Evolutionary conservation across 2,329 filamentous ascomycete genomes (phyloP).

Genomic region (Knoxdaviesia proteae): DNA sequence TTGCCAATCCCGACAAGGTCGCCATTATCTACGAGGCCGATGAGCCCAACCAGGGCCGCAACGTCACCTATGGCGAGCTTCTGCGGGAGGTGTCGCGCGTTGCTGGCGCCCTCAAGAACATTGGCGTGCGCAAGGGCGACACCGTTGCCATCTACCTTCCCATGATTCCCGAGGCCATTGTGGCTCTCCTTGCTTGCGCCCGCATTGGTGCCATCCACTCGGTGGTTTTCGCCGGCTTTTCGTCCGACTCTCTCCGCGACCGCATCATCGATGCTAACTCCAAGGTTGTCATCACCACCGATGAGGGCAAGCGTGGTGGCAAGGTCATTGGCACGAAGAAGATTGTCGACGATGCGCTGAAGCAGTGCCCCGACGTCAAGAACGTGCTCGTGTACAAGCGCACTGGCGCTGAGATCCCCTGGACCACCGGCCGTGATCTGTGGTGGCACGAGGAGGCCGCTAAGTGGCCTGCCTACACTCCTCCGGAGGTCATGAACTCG

Average conservation of each 20-base stretch:
- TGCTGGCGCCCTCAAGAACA: slow-evolving; percentile 75
- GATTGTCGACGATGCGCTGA: slow-evolving; percentile 93
- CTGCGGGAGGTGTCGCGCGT: slow-evolving; percentile 77
- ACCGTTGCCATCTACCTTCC: slow-evolving; percentile 93
- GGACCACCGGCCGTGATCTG: slow-evolving; percentile 69
- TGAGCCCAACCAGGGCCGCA: slow-evolving; percentile 69
- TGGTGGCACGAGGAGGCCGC: slow-evolving; percentile 99
- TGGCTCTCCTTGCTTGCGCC: slow-evolving; percentile 76
- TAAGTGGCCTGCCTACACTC: slow-evolving; percentile 85
- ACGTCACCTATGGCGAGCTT: slow-evolving; percentile 81
- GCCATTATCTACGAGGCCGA: slow-evolving; percentile 99
- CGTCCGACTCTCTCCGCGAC: slow-evolving; percentile 84
- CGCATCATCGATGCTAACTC: slow-evolving; percentile 79
- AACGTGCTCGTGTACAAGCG: slow-evolving; percentile 86
- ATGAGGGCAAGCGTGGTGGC: slow-evolving; percentile 94
- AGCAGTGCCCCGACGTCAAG: slow-evolving; percentile 77
- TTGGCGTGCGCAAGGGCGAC: slow-evolving; percentile 93
- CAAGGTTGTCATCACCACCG: slow-evolving; percentile 88
- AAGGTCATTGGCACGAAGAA: slow-evolving; percentile 97
- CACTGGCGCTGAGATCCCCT: slow-evolving; percentile 80
- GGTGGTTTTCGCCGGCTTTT: slow-evolving; percentile 95
- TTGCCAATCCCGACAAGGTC: slow-evolving; percentile 77
- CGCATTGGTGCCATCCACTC: slow-evolving; percentile 94
- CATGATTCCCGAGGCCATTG: slow-evolving; percentile 92
- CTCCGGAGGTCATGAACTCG: slow-evolving; percentile 73